A percentile compares a stretch with the other conserved stretches of the same genome.
Evolutionary conservation across 345 rosid species (phyloP).

Genomic region (Brassica nigra): DNA sequence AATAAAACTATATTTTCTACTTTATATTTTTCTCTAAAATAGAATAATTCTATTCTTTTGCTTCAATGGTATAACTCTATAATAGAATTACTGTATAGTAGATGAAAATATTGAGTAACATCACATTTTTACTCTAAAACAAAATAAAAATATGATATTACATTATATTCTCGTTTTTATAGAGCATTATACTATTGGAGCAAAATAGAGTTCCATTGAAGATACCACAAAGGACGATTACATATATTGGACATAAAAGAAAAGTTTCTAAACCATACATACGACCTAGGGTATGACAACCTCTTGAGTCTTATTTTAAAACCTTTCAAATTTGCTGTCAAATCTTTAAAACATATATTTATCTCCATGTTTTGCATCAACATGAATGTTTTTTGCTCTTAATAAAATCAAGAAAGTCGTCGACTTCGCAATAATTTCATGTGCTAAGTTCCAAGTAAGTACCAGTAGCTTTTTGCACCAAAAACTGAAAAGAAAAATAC

Average conservation of each 20-base stretch:
- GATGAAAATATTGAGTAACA: no score
- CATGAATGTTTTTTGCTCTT: background rate
- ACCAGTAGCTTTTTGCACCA: background rate
- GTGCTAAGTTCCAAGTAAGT: background rate
- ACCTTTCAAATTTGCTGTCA: background rate
- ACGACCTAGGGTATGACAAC: background rate
- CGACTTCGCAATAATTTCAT: background rate
- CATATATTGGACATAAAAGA: background rate
- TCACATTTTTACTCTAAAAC: no score
- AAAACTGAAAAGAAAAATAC: background rate
- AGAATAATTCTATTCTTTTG: no score
- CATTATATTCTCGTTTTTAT: no score
- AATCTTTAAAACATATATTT: background rate
- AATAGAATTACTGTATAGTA: no score
- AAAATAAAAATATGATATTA: no score
- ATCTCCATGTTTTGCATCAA: background rate
- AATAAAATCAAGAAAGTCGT: background rate
- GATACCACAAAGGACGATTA: background rate
- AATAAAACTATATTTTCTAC: no score
- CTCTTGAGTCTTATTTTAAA: background rate
- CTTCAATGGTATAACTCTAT: no score
- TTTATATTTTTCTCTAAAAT: no score
- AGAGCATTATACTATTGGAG: no score
- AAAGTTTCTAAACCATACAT: background rate
- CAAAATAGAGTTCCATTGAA: no score